phyloP scores from a whole-genome alignment of 1,139 yeast species.

The Candida sanyaensis region DNA sequence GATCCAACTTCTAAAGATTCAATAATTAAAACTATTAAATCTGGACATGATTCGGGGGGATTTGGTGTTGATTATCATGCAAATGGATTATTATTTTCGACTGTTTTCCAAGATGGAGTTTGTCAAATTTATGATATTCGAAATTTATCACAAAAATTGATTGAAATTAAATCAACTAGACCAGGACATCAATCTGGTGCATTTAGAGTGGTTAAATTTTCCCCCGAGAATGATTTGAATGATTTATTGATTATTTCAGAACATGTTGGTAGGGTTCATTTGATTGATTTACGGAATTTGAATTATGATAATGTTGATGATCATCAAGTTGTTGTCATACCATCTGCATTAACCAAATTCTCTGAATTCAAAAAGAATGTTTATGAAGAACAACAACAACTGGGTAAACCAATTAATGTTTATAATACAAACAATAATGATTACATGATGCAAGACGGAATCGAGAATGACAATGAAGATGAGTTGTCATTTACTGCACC shows the following conservation, averaged over 20 bases:
- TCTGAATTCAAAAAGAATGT: conserved; percentile 25
- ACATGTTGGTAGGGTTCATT: conserved; percentile 84
- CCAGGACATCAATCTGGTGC: conserved; percentile 60
- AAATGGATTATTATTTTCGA: conserved; percentile 71
- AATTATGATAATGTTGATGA: conserved; percentile 38
- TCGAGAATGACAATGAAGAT: conserved; percentile 10
- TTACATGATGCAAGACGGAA: conserved; percentile 5
- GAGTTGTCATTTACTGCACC: conserved; percentile 36
- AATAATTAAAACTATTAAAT: conserved; percentile 38
- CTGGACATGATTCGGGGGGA: conserved; percentile 80
- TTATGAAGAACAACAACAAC: conserved; percentile 4
- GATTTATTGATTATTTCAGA: conserved; percentile 78
- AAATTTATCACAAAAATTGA: conserved; percentile 52
- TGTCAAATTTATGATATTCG: conserved; percentile 78
- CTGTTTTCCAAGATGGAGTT: conserved; percentile 84
- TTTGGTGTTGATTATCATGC: conserved; percentile 81
- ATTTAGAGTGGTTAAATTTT: conserved; percentile 69
- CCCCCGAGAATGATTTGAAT: conserved; percentile 58
- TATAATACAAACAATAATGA: conserved; percentile 4
- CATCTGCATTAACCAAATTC: conserved; percentile 46
- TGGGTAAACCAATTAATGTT: conserved; percentile 1
- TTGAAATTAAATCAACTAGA: conserved; percentile 61
- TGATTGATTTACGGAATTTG: conserved; percentile 73
- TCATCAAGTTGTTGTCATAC: conserved; percentile 72
- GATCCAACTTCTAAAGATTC: conserved; percentile 30